phyloP scores from a whole-genome alignment of 1,284 basidiomycete species.

The Ganoderma lingzhi region DNA sequence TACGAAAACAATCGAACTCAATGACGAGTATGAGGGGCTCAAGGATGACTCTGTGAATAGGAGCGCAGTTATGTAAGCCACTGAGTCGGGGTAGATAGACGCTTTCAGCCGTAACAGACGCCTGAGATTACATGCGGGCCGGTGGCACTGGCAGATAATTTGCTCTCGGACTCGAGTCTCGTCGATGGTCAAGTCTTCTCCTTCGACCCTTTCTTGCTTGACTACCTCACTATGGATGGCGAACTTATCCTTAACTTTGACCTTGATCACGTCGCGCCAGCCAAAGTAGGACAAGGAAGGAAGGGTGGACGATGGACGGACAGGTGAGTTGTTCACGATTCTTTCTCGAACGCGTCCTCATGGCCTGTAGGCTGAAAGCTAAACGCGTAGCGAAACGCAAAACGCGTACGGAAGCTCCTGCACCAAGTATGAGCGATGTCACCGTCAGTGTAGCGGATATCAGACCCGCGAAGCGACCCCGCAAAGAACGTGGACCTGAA shows the following conservation, averaged over 20 bases:
- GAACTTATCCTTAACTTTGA: slow-evolving; percentile 75
- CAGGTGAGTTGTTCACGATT: slow-evolving; percentile 55
- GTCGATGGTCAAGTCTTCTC: not conserved
- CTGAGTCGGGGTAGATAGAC: not conserved
- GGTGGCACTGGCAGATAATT: not conserved
- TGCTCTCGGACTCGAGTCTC: not conserved
- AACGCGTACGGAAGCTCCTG: slow-evolving; percentile 35
- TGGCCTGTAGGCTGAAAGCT: slow-evolving; percentile 63
- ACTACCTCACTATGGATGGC: slow-evolving; percentile 63
- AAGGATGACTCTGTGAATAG: slow-evolving; percentile 12
- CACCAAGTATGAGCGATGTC: slow-evolving; percentile 39
- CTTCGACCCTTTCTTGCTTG: not conserved
- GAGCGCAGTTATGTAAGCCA: slow-evolving; percentile 8
- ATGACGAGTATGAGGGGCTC: slow-evolving; percentile 1
- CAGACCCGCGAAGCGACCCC: slow-evolving; percentile 57
- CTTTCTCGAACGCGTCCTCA: slow-evolving; percentile 14
- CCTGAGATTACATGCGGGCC: not conserved
- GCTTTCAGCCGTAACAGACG: not conserved
- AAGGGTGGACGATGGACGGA: slow-evolving; percentile 90
- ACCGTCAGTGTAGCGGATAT: slow-evolving; percentile 24
- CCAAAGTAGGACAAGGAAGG: slow-evolving; percentile 47
- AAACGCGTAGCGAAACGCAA: slow-evolving; percentile 76
- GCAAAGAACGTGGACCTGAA: slow-evolving; percentile 46
- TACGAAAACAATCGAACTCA: slow-evolving; percentile 4
- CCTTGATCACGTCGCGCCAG: slow-evolving; percentile 44